Evolutionary conservation across 768 basidiomycete genomes (phyloP).

Genomic region (Suillus paluster): DNA sequence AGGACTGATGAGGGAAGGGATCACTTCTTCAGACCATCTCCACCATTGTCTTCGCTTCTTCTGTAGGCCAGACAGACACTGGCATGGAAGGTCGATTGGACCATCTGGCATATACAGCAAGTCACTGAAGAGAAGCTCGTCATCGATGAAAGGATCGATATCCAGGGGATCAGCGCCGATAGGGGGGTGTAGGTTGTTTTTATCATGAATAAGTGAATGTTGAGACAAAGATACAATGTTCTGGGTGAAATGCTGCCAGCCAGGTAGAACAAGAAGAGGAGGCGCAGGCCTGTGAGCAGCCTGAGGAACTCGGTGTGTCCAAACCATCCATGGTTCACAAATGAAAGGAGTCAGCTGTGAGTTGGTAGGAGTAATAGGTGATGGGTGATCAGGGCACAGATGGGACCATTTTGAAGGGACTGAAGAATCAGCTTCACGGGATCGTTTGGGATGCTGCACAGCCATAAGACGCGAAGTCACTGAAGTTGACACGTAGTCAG

Average conservation of each 20-base stretch:
- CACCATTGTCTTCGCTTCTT: slow-evolving; percentile 14
- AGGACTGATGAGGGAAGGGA: slow-evolving; percentile 13
- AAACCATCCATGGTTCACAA: not conserved
- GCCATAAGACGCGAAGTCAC: not conserved
- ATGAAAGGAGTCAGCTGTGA: not conserved
- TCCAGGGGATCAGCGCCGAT: not conserved
- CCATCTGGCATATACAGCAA: not conserved
- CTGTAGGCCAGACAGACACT: not conserved
- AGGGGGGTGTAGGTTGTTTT: not conserved
- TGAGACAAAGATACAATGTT: not conserved
- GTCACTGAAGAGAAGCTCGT: not conserved
- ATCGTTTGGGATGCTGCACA: not conserved
- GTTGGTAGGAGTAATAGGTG: not conserved
- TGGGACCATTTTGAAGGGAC: no score
- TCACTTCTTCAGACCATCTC: slow-evolving; percentile 8
- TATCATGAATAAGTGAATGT: not conserved
- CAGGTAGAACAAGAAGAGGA: slow-evolving; percentile 1
- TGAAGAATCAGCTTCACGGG: not conserved
- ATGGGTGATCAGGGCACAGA: not conserved
- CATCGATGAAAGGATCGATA: not conserved
- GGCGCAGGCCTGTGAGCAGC: no score
- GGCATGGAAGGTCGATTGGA: not conserved
- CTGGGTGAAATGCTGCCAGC: slow-evolving; percentile 6
- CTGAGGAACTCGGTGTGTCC: not conserved
- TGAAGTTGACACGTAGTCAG: not conserved